phyloP scores from a whole-genome alignment of 805 yeast genomes.

The Suhomyces pyralidae region DNA sequence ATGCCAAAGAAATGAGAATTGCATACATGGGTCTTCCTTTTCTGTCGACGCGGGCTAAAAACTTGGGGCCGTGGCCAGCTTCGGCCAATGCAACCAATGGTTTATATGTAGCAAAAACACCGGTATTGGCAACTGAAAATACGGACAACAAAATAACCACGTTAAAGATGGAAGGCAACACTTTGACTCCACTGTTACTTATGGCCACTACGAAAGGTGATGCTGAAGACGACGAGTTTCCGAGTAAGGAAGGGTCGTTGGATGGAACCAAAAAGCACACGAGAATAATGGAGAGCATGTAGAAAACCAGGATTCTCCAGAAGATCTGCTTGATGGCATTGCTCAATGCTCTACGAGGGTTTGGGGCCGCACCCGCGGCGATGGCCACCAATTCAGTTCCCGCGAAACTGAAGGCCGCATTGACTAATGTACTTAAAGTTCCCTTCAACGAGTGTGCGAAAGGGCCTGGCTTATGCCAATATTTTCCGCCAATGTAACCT shows the following conservation, averaged over 20 bases:
- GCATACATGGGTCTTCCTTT: conserved; percentile 77
- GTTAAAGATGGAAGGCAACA: conserved; percentile 31
- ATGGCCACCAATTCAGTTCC: conserved; percentile 58
- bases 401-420: conserved; percentile 59
- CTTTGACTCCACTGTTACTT: conserved; percentile 26
- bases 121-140: conserved; percentile 34
- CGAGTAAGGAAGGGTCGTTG: conserved; percentile 27
- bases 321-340: conserved; percentile 52
- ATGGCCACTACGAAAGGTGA: conserved; percentile 42
- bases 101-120: conserved; percentile 35
- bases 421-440: conserved; percentile 49
- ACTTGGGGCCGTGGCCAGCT: conserved; percentile 59
- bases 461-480: conserved; percentile 56
- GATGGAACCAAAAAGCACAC: conserved; percentile 56
- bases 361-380: conserved; percentile 53
- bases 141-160: conserved; percentile 33
- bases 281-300: conserved; percentile 45
- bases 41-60: conserved; percentile 66
- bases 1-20: conserved; percentile 45
- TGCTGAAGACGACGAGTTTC: conserved; percentile 22
- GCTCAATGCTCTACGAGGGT: conserved; percentile 55
- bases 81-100: conserved; percentile 64
- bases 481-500: conserved; percentile 49
- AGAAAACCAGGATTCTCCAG: conserved; percentile 51
- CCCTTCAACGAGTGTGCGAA: conserved; percentile 56